These are phyloP conservation scores for Trypanosoma conorhini DNA, from an alignment of 208 protist genomes.

Conservation along the genomic window DNA sequence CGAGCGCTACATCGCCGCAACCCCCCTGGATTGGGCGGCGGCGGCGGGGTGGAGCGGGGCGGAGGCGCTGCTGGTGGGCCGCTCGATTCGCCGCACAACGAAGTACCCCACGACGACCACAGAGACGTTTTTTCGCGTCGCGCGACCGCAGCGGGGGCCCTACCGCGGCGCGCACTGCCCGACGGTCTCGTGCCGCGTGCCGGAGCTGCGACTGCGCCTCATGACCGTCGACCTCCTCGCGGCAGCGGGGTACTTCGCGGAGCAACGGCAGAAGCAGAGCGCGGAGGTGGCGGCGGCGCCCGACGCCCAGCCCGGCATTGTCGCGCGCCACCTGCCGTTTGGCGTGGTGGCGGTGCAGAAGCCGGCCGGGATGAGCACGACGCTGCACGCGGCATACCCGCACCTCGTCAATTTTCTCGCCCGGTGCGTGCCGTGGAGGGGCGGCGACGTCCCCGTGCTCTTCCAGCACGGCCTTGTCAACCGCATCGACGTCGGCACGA, in stretches of 20 bases:
- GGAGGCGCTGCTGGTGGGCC: slow-evolving; percentile 54
- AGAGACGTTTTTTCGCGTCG: slow-evolving; percentile 50
- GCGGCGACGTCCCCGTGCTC: slow-evolving; percentile 28
- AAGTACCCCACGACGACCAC: slow-evolving; percentile 60
- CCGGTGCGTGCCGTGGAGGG: slow-evolving; percentile 44
- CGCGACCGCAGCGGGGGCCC: neutral
- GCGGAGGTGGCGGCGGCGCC: neutral
- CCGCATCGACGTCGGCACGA: slow-evolving; percentile 82
- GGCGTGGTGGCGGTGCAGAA: slow-evolving; percentile 68
- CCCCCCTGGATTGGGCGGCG: slow-evolving; percentile 15
- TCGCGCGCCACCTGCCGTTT: slow-evolving; percentile 46
- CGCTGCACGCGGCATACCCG: slow-evolving; percentile 53
- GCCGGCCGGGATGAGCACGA: slow-evolving; percentile 58
- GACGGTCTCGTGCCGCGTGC: slow-evolving; percentile 20
- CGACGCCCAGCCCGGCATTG: slow-evolving; percentile 9
- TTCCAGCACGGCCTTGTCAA: slow-evolving; percentile 83
- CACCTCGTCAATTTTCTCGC: slow-evolving; percentile 48
- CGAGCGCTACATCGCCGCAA: slow-evolving; percentile 38
- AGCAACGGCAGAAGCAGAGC: neutral
- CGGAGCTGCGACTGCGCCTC: slow-evolving; percentile 35
- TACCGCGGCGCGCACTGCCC: neutral
- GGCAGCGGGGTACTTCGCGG: slow-evolving; percentile 23
- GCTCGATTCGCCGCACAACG: slow-evolving; percentile 51
- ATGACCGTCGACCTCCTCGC: slow-evolving; percentile 39
- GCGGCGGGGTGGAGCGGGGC: slow-evolving; percentile 29